These are phyloP conservation scores for Venturia asperata DNA, from an alignment of 2,329 filamentous ascomycete genomes.

Conservation along the genomic window DNA sequence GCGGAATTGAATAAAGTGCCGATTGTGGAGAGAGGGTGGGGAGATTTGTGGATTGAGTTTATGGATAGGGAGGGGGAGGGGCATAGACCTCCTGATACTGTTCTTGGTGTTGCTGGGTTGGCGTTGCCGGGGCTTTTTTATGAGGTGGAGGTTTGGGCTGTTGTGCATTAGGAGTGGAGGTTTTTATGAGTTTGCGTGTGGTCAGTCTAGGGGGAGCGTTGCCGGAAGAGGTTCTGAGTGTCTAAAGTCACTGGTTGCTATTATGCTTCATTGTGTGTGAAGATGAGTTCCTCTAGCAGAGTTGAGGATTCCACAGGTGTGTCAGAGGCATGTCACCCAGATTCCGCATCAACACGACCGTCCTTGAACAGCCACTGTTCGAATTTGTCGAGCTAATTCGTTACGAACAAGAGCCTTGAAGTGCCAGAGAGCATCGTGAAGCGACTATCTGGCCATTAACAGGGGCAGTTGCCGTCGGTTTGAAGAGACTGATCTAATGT, in stretches of 20 bases:
- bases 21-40: conserved; percentile 28
- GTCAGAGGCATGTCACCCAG: not conserved
- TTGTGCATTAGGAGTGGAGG: conserved; percentile 23
- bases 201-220: too few relatives aligned
- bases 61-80: conserved; percentile 30
- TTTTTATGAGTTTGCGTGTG: too few relatives aligned
- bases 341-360: not conserved
- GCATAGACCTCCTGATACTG: conserved; percentile 33
- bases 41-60: conserved; percentile 30
- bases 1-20: conserved; percentile 21
- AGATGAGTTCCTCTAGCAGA: not conserved
- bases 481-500: too few relatives aligned
- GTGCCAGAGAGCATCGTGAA: not conserved
- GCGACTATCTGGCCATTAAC: not conserved
- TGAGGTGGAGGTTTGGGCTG: conserved; percentile 31
- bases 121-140: conserved; percentile 29
- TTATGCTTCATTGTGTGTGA: too few relatives aligned
- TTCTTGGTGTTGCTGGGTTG: conserved; percentile 31
- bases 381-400: not conserved
- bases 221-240: not conserved
- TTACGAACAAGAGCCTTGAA: not conserved
- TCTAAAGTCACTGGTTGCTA: not conserved
- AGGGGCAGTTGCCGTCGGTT: not conserved
- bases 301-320: not conserved
- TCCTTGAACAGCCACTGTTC: not conserved